Base-by-base conservation (phyloP, 2,329 filamentous ascomycete genomes). In the Hawksworthiomyces lignivorus region DNA sequence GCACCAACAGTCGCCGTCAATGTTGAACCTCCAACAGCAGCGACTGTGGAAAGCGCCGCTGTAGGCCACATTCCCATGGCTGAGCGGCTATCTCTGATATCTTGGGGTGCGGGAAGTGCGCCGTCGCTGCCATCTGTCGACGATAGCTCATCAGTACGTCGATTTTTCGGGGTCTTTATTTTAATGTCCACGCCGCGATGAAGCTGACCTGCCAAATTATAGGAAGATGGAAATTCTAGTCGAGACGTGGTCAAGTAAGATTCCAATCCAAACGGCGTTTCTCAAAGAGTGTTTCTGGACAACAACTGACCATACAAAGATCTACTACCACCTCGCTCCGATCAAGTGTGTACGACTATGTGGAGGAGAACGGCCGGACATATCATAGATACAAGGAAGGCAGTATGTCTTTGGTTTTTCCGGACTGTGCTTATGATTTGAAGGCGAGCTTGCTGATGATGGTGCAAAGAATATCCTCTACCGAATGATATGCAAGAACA, bases 401-500 rank as follows among this genome's bases (percentile, higher is more conserved):
- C 26, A 46, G 36, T 47, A 24, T 10, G 36, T 46, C n/a, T 29
- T 14, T 27, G 17, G n/a, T 17, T 18, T 19, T 18, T 35, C 6
- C 17, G n/a, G n/a, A n/a, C n/a, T n/a, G n/a, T n/a, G n/a, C n/a
- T n/a, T n/a, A n/a, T n/a, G n/a, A n/a, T n/a, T n/a, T n/a, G n/a
- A n/a, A n/a, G n/a, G n/a, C n/a, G n/a, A n/a, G n/a, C 32, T 8
- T 35, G 9, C 32, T 22, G 8, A 17, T 38, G 27, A 27, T 32
- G 10, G 5, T 12, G 17, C 19, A n/a, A n/a, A 30, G 48, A 49
- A 36, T 52, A 52, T 24, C 43, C 39, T 10, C 32, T 54, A 7
- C 52, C 52, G 14, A 54, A 52, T 30, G 51, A 54, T 33, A 28
- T 29, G 21, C 40, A 46, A 27, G 43, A 46, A 15, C 46, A 48